phyloP scores from a whole-genome alignment of 2,329 filamentous ascomycete genomes.

The Stemphylium beticola region DNA sequence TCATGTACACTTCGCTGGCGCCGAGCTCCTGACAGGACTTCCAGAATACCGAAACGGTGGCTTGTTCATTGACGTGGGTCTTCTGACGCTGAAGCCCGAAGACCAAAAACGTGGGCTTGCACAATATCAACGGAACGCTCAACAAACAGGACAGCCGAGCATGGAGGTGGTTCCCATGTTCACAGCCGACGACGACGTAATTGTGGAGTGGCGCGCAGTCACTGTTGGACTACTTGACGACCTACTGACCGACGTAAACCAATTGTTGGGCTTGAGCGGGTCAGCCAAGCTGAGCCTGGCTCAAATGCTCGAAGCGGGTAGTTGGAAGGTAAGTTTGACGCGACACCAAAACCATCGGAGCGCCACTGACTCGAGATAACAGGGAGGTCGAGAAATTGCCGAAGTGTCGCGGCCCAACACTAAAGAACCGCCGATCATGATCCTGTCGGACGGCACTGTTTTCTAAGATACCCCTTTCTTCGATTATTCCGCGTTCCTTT shows the following conservation, averaged over 20 bases:
- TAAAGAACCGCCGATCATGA: slow-evolving; percentile 94
- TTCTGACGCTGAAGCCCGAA: slow-evolving; percentile 74
- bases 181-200: slow-evolving; percentile 74
- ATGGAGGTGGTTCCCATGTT: slow-evolving; percentile 78
- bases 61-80: slow-evolving; percentile 82
- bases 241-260: slow-evolving; percentile 72
- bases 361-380: slow-evolving; percentile 19
- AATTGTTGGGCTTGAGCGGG: slow-evolving; percentile 70
- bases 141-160: slow-evolving; percentile 72
- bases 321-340: slow-evolving; percentile 82
- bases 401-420: slow-evolving; percentile 96
- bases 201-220: slow-evolving; percentile 79
- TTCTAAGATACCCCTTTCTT: slow-evolving; percentile 68
- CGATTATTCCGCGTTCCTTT: slow-evolving; percentile 32
- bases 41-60: slow-evolving; percentile 94
- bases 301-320: slow-evolving; percentile 93
- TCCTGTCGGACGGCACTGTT: slow-evolving; percentile 93
- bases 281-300: slow-evolving; percentile 75
- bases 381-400: slow-evolving; percentile 93
- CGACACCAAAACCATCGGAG: not conserved
- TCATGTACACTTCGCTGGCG: slow-evolving; percentile 79
- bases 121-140: slow-evolving; percentile 72
- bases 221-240: slow-evolving; percentile 78
- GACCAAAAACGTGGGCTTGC: slow-evolving; percentile 74
- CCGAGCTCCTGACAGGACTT: slow-evolving; percentile 83